phyloP scores from a whole-genome alignment of 495 filamentous ascomycete species.

The Friedmanniomyces endolithicus region DNA sequence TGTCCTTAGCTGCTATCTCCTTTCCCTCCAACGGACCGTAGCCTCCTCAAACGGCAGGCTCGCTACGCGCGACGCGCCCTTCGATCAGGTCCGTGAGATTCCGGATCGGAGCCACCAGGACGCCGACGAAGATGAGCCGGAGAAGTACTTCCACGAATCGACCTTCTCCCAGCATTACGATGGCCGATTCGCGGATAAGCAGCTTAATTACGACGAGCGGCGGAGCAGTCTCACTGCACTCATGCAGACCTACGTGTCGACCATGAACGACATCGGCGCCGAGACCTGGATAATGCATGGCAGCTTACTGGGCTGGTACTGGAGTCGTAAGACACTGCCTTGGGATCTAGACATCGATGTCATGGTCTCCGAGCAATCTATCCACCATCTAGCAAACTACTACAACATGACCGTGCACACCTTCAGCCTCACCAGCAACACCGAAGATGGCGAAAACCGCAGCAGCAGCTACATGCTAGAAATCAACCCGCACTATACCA shows the following conservation, averaged over 20 bases:
- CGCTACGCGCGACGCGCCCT: background rate
- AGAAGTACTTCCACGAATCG: slow-evolving; percentile 16
- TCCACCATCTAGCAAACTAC: slow-evolving; percentile 40
- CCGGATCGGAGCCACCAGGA: background rate
- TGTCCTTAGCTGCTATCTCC: background rate
- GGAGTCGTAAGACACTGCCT: slow-evolving; percentile 51
- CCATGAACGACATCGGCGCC: slow-evolving; percentile 43
- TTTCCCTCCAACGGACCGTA: background rate
- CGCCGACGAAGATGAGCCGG: background rate
- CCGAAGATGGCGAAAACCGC: slow-evolving; percentile 20
- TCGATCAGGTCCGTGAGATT: background rate
- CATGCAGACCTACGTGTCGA: slow-evolving; percentile 43
- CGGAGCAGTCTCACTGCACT: slow-evolving; percentile 36
- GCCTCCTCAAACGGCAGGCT: background rate
- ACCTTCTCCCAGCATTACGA: slow-evolving; percentile 30
- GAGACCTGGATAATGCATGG: slow-evolving; percentile 57
- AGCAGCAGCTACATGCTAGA: slow-evolving; percentile 44
- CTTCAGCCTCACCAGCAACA: slow-evolving; percentile 34
- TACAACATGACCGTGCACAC: slow-evolving; percentile 53
- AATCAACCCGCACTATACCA: slow-evolving; percentile 46
- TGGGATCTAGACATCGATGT: slow-evolving; percentile 54
- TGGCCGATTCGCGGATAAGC: slow-evolving; percentile 25
- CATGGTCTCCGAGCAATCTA: slow-evolving; percentile 43
- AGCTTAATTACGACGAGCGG: slow-evolving; percentile 17
- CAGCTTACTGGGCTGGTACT: slow-evolving; percentile 50